Evolutionary conservation across 2,329 filamentous ascomycete species (phyloP), one percentile per base, ranked within the genome.

Genomic region (Colletotrichum noveboracense): DNA sequence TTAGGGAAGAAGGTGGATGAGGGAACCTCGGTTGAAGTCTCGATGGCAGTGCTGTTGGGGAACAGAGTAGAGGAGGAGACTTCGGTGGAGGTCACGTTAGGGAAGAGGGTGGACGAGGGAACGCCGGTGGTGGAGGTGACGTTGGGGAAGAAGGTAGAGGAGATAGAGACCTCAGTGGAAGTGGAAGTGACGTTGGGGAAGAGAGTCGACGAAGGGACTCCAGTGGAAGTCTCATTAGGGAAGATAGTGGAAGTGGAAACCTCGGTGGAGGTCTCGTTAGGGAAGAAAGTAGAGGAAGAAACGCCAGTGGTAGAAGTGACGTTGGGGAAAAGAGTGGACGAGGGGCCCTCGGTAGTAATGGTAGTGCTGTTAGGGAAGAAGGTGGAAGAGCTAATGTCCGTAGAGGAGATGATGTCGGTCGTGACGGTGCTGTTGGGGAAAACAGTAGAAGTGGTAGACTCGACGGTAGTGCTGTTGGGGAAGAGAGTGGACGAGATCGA

Each of bases 1-100:
- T 72, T 72, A 8, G 70, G 70, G 70, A 68, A 67, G n/a, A 69
- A n/a, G 32, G 69, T 62, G 12, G 70, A 72, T 1, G 67, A 62
- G 67, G 55, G 34, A 5, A 28, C 61, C 8, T 16, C 28, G 30
- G 60, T 55, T 3, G 68, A 65, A 6, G 60, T 26, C 38, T 55
- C 69, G 24, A 60, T 26, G 52, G 52, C 56, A 30, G 70, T 70
- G 9, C 28, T 48, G 58, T 71, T 71, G 3, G 69, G 69, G 61
- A 71, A 71, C 18, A 34, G 13, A 6, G 34, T 56, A 5, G 71
- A 48, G 3, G 70, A 58, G 1, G 56, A 32, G 28, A 34, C 58
- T 1, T 64, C n/a, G 9, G 70, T 72, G n/a, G 18, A 16, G 4
- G 64, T 66, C 10, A 66, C 38, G 65, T 73, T 73, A 26, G 71